These are phyloP conservation scores for Melampsora larici-populina DNA, from an alignment of 1,284 basidiomycete species.

Conservation along the genomic window DNA sequence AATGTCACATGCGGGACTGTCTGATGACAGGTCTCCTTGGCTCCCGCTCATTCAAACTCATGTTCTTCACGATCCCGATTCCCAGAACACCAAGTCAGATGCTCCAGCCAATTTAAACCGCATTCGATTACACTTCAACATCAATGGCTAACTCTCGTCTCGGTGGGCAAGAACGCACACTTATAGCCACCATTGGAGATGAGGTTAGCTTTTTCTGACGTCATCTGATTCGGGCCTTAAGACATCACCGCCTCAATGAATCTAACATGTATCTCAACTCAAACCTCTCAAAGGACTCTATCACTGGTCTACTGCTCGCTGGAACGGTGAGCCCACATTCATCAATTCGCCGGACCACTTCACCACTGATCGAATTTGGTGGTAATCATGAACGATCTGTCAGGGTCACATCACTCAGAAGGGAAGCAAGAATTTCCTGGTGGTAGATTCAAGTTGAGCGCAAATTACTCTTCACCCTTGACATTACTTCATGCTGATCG, in stretches of 20 bases:
- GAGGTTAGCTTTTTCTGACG: slow-evolving; percentile 62
- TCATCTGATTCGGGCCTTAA: slow-evolving; percentile 7
- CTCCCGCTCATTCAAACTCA: too few species aligned
- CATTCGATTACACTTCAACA: not conserved
- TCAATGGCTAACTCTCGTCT: slow-evolving; percentile 41
- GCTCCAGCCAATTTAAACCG: too few species aligned
- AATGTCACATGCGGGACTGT: too few species aligned
- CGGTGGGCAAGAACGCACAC: slow-evolving; percentile 62
- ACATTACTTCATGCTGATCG: not conserved
- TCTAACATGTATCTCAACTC: not conserved
- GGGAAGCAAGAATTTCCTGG: slow-evolving; percentile 91
- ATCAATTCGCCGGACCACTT: not conserved
- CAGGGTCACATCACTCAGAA: slow-evolving; percentile 71
- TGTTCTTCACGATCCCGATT: too few species aligned
- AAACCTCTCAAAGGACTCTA: slow-evolving; percentile 68
- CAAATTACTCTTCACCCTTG: not conserved
- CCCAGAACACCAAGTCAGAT: too few species aligned
- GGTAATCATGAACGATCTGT: not conserved
- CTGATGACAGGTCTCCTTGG: too few species aligned
- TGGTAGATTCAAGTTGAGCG: slow-evolving; percentile 78
- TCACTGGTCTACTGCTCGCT: slow-evolving; percentile 85
- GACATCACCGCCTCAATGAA: slow-evolving; percentile 10
- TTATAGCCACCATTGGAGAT: slow-evolving; percentile 91
- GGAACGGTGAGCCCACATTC: slow-evolving; percentile 63
- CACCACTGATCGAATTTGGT: not conserved